phyloP scores from a whole-genome alignment of 768 basidiomycete genomes.

The Coprinellus micaceus region DNA sequence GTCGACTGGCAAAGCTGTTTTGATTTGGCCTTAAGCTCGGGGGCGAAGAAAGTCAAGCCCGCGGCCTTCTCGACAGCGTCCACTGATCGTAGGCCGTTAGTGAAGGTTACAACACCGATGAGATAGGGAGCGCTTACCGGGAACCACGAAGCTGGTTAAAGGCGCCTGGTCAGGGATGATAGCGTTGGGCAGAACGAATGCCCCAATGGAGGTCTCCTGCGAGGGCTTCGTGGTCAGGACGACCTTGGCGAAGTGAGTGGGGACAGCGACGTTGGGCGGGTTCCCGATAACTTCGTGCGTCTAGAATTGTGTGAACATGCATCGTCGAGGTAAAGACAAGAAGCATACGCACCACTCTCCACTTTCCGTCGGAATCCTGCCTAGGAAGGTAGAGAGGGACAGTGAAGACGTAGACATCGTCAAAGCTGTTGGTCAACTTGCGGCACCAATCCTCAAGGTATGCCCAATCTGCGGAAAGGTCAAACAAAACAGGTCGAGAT shows the following conservation, averaged over 20 bases:
- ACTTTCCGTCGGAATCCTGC: slow-evolving; percentile 85
- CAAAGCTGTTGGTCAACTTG: slow-evolving; percentile 77
- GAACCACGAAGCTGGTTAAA: slow-evolving; percentile 76
- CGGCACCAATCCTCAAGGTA: slow-evolving; percentile 96
- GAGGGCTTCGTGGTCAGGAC: slow-evolving; percentile 74
- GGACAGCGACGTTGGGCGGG: slow-evolving; percentile 87
- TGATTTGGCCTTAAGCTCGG: slow-evolving; percentile 65
- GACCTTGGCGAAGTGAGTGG: slow-evolving; percentile 98
- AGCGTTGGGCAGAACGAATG: slow-evolving; percentile 96
- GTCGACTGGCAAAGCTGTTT: slow-evolving; percentile 88
- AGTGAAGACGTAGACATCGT: slow-evolving; percentile 97
- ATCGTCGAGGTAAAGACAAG: neutral
- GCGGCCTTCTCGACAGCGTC: slow-evolving; percentile 90
- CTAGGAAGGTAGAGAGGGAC: slow-evolving; percentile 94
- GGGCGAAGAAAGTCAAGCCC: slow-evolving; percentile 84
- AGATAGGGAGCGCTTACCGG: slow-evolving; percentile 47
- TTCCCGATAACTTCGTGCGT: slow-evolving; percentile 92
- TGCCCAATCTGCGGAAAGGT: slow-evolving; percentile 74
- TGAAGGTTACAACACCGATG: neutral
- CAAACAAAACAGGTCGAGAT: neutral
- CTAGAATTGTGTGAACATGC: slow-evolving; percentile 35
- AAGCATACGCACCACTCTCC: slow-evolving; percentile 74
- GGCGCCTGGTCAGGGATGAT: slow-evolving; percentile 81
- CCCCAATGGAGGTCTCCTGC: slow-evolving; percentile 80
- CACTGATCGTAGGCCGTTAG: slow-evolving; percentile 48